phyloP scores from a whole-genome alignment of 2,329 filamentous ascomycete species.

The Xylaria sp. region DNA sequence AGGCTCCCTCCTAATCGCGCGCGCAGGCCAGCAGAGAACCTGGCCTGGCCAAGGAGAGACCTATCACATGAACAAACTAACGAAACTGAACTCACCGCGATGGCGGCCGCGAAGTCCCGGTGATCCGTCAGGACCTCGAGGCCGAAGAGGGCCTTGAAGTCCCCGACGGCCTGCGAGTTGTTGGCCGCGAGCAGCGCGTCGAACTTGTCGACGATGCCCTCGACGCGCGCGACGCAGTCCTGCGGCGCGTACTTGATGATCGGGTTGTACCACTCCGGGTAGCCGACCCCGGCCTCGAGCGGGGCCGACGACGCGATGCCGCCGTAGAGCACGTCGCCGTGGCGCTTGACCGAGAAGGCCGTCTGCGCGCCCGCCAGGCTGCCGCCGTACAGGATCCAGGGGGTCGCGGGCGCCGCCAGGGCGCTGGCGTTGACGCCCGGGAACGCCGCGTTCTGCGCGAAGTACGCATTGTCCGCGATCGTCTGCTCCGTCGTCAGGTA shows the following conservation, averaged over 20 bases:
- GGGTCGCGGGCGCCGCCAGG: constrained; percentile 47
- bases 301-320: constrained; percentile 53
- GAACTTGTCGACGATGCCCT: constrained; percentile 52
- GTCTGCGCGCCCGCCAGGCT: constrained; percentile 37
- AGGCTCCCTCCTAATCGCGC: too few species aligned
- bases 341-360: constrained; percentile 48
- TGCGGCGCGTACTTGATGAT: constrained; percentile 52
- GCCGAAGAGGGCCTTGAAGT: constrained; percentile 52
- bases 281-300: constrained; percentile 44
- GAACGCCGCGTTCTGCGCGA: constrained; percentile 50
- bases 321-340: constrained; percentile 49
- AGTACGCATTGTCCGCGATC: constrained; percentile 55
- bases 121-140: constrained; percentile 47
- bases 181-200: constrained; percentile 48
- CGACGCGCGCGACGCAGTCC: constrained; percentile 52
- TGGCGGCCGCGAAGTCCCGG: constrained; percentile 51
- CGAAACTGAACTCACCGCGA: constrained; percentile 36
- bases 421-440: constrained; percentile 46
- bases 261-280: constrained; percentile 53
- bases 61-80: background rate
- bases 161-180: constrained; percentile 44
- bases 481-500: constrained; percentile 56
- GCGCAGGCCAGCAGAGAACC: too few species aligned
- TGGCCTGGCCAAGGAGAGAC: background rate
- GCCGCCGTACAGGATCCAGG: constrained; percentile 39